These are phyloP conservation scores for Dactylellina leptospora DNA, from an alignment of 2,329 filamentous ascomycete genomes.

Conservation along the genomic window DNA sequence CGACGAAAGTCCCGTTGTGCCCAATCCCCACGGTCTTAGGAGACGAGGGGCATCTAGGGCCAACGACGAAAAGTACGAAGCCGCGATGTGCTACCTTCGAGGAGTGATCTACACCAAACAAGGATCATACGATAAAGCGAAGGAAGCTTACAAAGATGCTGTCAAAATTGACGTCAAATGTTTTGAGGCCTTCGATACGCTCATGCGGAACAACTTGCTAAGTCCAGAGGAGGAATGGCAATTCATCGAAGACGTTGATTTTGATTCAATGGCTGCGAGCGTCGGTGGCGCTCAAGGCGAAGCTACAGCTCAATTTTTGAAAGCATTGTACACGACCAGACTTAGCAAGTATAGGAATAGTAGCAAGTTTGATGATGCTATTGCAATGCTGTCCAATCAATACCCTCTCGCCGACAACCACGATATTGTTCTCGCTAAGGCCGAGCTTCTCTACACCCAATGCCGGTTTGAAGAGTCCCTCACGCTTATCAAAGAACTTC, in stretches of 20 bases:
- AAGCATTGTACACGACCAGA: constrained; percentile 93
- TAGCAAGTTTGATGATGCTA: constrained; percentile 80
- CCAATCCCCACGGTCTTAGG: constrained; percentile 70
- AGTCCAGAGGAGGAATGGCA: constrained; percentile 87
- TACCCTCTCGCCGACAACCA: constrained; percentile 87
- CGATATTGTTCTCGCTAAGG: constrained; percentile 87
- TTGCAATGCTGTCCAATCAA: constrained; percentile 90
- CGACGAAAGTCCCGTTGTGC: constrained; percentile 89
- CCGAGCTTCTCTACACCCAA: constrained; percentile 91
- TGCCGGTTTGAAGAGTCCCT: constrained; percentile 91
- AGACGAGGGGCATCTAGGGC: constrained; percentile 64
- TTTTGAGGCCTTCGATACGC: constrained; percentile 96
- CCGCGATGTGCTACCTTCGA: constrained; percentile 94
- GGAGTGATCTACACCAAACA: constrained; percentile 96
- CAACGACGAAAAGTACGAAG: constrained; percentile 84
- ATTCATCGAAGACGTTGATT: constrained; percentile 87
- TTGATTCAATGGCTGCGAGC: constrained; percentile 78
- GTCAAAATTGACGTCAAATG: constrained; percentile 97
- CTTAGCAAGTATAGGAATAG: constrained; percentile 95
- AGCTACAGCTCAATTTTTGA: constrained; percentile 91
- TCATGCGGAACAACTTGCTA: constrained; percentile 96
- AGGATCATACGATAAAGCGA: constrained; percentile 95
- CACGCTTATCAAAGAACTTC: constrained; percentile 80
- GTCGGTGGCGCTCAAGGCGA: constrained; percentile 63
- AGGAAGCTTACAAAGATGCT: constrained; percentile 98